These are phyloP conservation scores for Sporisorium iseilematis-ciliati DNA, from an alignment of 1,284 basidiomycete genomes.

Conservation along the genomic window DNA sequence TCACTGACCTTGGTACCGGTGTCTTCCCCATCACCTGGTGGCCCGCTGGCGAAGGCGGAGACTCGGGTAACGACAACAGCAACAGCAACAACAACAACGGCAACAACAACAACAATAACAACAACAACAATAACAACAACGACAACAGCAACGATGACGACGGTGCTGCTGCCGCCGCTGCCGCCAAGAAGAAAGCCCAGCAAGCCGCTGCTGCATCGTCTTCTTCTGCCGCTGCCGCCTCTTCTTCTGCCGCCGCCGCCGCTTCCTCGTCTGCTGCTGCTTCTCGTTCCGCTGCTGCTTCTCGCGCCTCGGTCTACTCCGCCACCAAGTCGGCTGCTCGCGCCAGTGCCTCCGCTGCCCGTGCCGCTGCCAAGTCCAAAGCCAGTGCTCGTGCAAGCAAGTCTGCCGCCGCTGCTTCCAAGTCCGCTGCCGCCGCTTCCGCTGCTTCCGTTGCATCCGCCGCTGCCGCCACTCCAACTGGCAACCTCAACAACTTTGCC, in stretches of 20 bases:
- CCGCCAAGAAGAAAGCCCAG: conserved; percentile 32
- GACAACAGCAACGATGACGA: conserved; percentile 6
- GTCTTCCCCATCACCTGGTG: conserved; percentile 64
- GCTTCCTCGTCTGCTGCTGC: conserved; percentile 40
- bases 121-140: conserved; percentile 6
- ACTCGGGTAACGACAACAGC: conserved; percentile 20
- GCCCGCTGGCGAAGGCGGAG: conserved; percentile 40
- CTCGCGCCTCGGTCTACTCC: conserved; percentile 47
- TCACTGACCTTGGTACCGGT: conserved; percentile 50
- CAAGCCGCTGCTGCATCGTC: conserved; percentile 33
- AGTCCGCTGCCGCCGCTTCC: conserved; percentile 32
- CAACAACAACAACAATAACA: conserved; percentile 26
- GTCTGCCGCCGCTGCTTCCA: conserved; percentile 26
- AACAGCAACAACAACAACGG: conserved; percentile 16
- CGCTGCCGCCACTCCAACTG: conserved; percentile 45
- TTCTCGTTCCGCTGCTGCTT: conserved; percentile 45
- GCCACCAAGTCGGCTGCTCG: conserved; percentile 50
- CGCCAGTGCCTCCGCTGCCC: conserved; percentile 35
- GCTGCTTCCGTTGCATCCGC: conserved; percentile 29
- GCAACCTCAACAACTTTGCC: conserved; percentile 65
- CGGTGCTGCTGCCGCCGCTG: conserved; percentile 26
- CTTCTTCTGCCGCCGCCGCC: conserved; percentile 32
- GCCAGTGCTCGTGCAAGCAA: conserved; percentile 39
- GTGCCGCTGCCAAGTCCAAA: conserved; percentile 33
- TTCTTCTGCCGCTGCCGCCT: conserved; percentile 30